Evolutionary conservation across 345 rosid genomes (phyloP).

Genomic region (Populus euphratica): DNA sequence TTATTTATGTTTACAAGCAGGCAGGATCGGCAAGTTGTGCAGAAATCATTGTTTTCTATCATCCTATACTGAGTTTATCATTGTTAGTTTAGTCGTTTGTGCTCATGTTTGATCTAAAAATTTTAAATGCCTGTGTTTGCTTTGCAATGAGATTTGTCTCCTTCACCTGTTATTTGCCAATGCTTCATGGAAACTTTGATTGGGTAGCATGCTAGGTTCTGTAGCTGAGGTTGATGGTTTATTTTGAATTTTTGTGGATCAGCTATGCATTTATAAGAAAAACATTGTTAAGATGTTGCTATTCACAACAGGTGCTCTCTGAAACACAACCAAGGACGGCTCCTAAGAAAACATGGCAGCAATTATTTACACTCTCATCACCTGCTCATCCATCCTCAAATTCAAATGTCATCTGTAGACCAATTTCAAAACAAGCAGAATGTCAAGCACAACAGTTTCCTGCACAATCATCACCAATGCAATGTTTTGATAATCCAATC

Average conservation of each 20-base stretch:
- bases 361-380: slow-evolving; percentile 70
- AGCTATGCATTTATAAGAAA: slow-evolving; percentile 9
- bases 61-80: neutral
- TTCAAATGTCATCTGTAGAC: slow-evolving; percentile 62
- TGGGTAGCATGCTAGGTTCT: neutral
- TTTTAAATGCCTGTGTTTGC: neutral
- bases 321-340: slow-evolving; percentile 49
- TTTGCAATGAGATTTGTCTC: neutral
- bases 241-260: slow-evolving; percentile 1
- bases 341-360: slow-evolving; percentile 93
- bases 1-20: neutral
- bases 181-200: neutral
- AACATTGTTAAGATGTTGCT: slow-evolving; percentile 18
- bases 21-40: neutral
- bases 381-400: slow-evolving; percentile 49
- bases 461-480: slow-evolving; percentile 44
- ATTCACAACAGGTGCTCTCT: slow-evolving; percentile 55
- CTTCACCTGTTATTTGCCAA: neutral
- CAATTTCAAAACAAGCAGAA: slow-evolving; percentile 57
- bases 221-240: slow-evolving; percentile 9
- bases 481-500: slow-evolving; percentile 77
- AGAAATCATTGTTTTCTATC: neutral
- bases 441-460: slow-evolving; percentile 48
- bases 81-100: neutral
- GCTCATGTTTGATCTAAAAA: neutral